These are phyloP conservation scores for Kuraishia piskuri DNA, from an alignment of 805 yeast species.

Conservation along the genomic window DNA sequence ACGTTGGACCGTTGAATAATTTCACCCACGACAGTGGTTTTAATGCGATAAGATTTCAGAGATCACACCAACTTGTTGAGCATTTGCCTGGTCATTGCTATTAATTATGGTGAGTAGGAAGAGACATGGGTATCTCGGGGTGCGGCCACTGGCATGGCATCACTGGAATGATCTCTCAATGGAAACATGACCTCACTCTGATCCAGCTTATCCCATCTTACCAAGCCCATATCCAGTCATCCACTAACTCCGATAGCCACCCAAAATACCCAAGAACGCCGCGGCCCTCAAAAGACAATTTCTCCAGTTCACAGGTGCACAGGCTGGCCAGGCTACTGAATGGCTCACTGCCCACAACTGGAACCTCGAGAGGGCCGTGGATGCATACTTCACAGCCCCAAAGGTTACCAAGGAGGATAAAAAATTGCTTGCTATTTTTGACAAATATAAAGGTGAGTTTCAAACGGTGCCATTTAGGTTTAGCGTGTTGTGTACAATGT, in stretches of 20 bases:
- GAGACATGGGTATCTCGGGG: no score
- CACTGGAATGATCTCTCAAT: no score
- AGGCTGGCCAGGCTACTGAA: conserved; percentile 24
- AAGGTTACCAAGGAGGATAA: not conserved
- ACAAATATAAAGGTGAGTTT: conserved; percentile 15
- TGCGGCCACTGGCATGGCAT: no score
- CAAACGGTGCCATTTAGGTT: no score
- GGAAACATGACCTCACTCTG: not conserved
- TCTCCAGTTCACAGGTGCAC: conserved; percentile 30
- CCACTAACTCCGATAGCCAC: not conserved
- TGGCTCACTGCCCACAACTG: conserved; percentile 21
- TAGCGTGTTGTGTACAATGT: no score
- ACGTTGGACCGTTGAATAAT: no score
- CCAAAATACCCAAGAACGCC: not conserved
- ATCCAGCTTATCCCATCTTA: no score
- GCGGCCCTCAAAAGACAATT: conserved; percentile 13
- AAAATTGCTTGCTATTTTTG: conserved; percentile 22
- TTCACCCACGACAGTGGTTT: no score
- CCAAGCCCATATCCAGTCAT: not conserved
- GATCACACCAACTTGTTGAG: no score
- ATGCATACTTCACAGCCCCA: conserved; percentile 17
- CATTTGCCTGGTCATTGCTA: no score
- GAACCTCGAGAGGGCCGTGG: conserved; percentile 24
- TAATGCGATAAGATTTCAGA: no score
- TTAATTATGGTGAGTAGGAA: no score